These are phyloP conservation scores for Daldinia sp. DNA, from an alignment of 2,329 filamentous ascomycete genomes.

Conservation along the genomic window DNA sequence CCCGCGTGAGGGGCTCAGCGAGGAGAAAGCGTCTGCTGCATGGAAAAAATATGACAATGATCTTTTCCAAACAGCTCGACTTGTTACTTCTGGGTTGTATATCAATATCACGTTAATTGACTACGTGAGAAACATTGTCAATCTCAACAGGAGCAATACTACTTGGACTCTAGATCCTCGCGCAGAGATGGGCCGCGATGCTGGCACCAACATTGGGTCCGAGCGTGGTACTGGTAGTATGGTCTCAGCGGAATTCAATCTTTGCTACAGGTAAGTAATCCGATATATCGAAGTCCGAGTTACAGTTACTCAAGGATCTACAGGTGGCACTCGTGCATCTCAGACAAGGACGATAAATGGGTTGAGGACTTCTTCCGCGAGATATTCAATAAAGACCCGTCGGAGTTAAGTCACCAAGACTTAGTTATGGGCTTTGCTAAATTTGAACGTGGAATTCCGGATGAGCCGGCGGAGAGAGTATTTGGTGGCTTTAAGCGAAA, in stretches of 20 bases:
- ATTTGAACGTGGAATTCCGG: conserved; percentile 70
- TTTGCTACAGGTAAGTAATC: conserved; percentile 76
- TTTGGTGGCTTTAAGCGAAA: conserved; percentile 76
- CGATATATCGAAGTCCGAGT: not conserved
- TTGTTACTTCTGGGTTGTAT: conserved; percentile 81
- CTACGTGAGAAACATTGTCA: conserved; percentile 83
- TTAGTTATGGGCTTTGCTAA: conserved; percentile 72
- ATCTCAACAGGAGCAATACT: conserved; percentile 77
- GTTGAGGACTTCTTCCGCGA: conserved; percentile 75
- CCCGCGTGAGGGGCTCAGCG: conserved; percentile 63
- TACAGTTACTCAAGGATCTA: conserved; percentile 2
- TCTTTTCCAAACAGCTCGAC: conserved; percentile 80
- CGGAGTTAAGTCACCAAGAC: conserved; percentile 68
- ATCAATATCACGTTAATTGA: conserved; percentile 83
- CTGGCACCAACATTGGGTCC: conserved; percentile 67
- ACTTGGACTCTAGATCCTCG: conserved; percentile 86
- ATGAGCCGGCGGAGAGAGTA: conserved; percentile 75
- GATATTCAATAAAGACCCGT: conserved; percentile 70
- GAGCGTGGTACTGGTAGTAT: conserved; percentile 83
- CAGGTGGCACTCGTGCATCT: conserved; percentile 80
- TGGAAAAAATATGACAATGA: conserved; percentile 82
- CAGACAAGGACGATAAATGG: conserved; percentile 82
- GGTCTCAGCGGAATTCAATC: conserved; percentile 89
- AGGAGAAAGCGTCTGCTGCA: conserved; percentile 62
- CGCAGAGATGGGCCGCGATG: conserved; percentile 70